Base-by-base conservation (phyloP, 345 rosid species). In the Excoecaria agallocha region DNA sequence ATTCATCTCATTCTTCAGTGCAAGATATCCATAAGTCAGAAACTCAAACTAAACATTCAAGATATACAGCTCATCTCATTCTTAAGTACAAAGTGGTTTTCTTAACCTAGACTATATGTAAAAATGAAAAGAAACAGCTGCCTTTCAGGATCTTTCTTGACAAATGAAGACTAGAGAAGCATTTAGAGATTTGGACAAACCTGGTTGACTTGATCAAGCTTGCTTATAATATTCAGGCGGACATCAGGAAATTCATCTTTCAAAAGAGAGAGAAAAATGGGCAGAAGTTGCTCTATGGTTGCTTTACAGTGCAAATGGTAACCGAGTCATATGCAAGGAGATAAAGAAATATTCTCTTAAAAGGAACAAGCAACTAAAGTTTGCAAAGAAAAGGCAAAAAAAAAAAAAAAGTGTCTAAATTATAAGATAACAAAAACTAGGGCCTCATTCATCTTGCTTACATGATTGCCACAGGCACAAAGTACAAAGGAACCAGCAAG, bases 131-230 rank as follows among this genome's bases (percentile, higher is more conserved):
- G 24, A 39, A 15, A 24, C 73, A 70, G 20, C 48, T 52, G 38
- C 51, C 38, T n/a, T 37, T 50, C 46, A 52, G 37, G 60, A 54
- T 22, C 11, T 52, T 35, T 52, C 61, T 19, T 12, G 52, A 9
- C 48, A 35, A 17, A 60, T 17, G 16, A 58, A 41, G 15, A 9
- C 9, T 60, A 12, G 19, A 51, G 24, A 25, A 46, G n/a, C 50
- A 48, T 35, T 25, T 57, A 49, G 41, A 24, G 56, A 38, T 70
- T 43, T 17, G 11, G 25, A 70, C 88, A 72, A 76, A 94, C 98
- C 98, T 92, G 97, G 70, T 94, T 92, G 74, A 94, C 98, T 90
- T 94, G 92, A 84, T 94, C 98, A 59, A 90, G 97, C 88, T 94
- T 94, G 95, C 98, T 90, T 75, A 94, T 94, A 39, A 94, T 92